These are phyloP conservation scores for Collariella sp. DNA, from an alignment of 495 filamentous ascomycete genomes.

Conservation along the genomic window DNA sequence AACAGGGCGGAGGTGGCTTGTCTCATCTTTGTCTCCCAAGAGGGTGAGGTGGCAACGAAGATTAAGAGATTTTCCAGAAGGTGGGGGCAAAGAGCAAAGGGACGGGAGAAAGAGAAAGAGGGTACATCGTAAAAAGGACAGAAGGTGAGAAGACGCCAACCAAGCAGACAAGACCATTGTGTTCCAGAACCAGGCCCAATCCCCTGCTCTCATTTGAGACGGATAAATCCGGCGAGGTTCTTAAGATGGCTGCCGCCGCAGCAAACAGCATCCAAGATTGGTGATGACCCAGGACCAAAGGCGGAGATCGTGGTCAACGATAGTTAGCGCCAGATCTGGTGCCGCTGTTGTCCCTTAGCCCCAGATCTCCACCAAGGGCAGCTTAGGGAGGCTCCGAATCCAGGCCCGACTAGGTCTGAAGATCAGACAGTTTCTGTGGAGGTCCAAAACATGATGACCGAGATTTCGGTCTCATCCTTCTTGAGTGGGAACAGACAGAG, in stretches of 20 bases:
- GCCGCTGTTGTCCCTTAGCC: constrained; percentile 21
- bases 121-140: background rate
- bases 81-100: constrained; percentile 1
- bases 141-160: background rate
- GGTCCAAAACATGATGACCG: background rate
- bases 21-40: constrained; percentile 22
- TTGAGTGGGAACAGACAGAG: background rate
- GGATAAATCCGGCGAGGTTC: too few species aligned
- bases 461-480: too few species aligned
- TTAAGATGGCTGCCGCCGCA: too few species aligned
- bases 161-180: background rate
- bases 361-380: constrained; percentile 12
- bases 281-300: constrained; percentile 16
- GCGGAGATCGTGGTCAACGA: constrained; percentile 29
- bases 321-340: constrained; percentile 30
- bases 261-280: too few species aligned
- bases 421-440: background rate
- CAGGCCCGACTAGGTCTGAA: background rate
- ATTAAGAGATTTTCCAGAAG: background rate
- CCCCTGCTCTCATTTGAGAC: constrained; percentile 7
- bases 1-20: constrained; percentile 29
- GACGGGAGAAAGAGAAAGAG: too few species aligned
- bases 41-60: constrained; percentile 16
- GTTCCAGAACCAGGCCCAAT: constrained; percentile 8
- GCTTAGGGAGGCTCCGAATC: constrained; percentile 9